Base-by-base conservation (phyloP, 2,329 filamentous ascomycete species). In the Dothideomycetes sp. region DNA sequence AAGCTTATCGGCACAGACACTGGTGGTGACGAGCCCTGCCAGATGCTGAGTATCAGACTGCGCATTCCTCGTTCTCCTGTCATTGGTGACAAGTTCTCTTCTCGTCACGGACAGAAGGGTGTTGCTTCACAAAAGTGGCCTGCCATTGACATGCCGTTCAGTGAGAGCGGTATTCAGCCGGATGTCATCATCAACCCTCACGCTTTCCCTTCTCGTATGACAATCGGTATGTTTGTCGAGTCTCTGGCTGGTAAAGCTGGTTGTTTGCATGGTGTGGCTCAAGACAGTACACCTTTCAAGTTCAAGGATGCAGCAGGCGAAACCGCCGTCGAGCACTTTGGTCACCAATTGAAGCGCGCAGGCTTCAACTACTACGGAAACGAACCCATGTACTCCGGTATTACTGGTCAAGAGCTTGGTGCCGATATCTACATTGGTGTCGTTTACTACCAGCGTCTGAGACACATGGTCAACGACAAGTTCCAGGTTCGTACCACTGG, bases 401-500 rank as follows among this genome's bases (percentile, higher is more conserved):
- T 96, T 60, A 98, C 91, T 0, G 91, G 91, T 47, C 80, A 94
- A 60, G 89, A 96, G 63, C 80, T 98, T 28, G 80, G 80, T 15
- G 89, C 87, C 5, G 91, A 98, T 59, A 96, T 98, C 56, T 98
- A 94, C 67, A 78, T 96, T 45, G 91, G 91, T 33, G 80, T 95
- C 9, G 91, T 98, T 46, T 96, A 96, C 72, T 98, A 98, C 71
- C 91, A 98, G 66, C 81, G 91, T 62, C 74, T 98, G 46, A 76
- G 91, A 61, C 91, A 98, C 80, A 98, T 98, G 91, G 91, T 98
- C 43, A 96, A 95, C 74, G 91, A 98, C 65, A 98, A 98, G 66
- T 98, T 84, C 72, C 91, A 98, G 64, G 91, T 96, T 42, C 80
- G 91, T 63, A 96, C 91, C 3, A 96, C 91, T 0, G 91, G 91